A percentile compares a stretch with the other conserved stretches of the same genome.
Evolutionary conservation across 305 asterid species (phyloP).

Genomic region (Fraxinus greggii): DNA sequence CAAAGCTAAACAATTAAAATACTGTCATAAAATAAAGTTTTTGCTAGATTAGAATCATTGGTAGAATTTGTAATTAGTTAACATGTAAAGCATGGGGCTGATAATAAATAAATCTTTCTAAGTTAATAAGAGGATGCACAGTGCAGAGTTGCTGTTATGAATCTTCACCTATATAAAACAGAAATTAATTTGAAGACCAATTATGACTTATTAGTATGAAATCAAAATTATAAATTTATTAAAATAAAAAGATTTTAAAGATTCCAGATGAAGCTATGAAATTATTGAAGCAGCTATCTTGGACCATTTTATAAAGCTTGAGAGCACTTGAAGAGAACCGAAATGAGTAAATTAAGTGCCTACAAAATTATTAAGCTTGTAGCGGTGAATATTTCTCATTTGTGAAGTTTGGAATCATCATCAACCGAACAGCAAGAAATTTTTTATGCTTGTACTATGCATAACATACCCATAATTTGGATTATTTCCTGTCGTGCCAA

Average conservation of each 20-base stretch:
- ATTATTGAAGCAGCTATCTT: background rate
- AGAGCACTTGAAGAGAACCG: background rate
- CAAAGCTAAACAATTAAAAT: background rate
- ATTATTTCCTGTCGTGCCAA: slow-evolving; percentile 93
- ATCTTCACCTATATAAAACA: slow-evolving; percentile 8
- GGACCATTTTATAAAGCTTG: background rate
- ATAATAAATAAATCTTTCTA: background rate
- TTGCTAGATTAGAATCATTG: background rate
- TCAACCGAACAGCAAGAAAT: background rate
- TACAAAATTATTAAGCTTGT: background rate
- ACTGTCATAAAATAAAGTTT: background rate
- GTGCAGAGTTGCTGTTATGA: background rate
- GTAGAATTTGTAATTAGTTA: background rate
- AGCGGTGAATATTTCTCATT: background rate
- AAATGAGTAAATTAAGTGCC: background rate
- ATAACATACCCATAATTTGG: slow-evolving; percentile 82
- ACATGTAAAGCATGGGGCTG: background rate
- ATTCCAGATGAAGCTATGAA: background rate
- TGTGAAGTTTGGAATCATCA: background rate
- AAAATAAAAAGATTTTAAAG: slow-evolving; percentile 6
- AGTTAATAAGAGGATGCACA: background rate
- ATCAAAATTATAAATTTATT: background rate
- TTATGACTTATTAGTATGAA: background rate
- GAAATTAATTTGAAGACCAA: background rate
- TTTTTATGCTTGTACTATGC: background rate